Evolutionary conservation across 345 rosid genomes (phyloP).

Genomic region (Ailanthus altissimus): DNA sequence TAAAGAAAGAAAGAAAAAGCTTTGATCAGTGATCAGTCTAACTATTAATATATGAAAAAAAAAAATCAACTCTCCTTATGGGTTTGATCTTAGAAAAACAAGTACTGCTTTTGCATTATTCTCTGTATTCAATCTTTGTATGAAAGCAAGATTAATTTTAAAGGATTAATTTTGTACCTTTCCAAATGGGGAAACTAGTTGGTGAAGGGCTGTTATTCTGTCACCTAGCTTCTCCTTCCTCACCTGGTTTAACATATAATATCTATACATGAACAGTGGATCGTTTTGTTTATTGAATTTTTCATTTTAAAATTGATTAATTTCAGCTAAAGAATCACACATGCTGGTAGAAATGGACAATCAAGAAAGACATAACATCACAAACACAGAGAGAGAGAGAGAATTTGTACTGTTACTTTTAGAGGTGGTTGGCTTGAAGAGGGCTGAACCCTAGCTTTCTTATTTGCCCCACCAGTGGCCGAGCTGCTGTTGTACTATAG

Average conservation of each 20-base stretch:
- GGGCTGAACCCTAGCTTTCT: conserved; percentile 58
- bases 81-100: conserved; percentile 21
- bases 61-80: conserved; percentile 5
- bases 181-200: conserved; percentile 57
- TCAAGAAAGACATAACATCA: conserved; percentile 27
- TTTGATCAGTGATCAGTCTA: too few relatives aligned
- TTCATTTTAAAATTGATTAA: not conserved
- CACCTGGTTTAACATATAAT: conserved; percentile 26
- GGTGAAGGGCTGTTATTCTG: conserved; percentile 54
- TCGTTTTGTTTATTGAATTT: not conserved
- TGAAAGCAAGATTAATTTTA: too few relatives aligned
- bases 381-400: conserved; percentile 7
- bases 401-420: conserved; percentile 24
- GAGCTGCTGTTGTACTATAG: conserved; percentile 43
- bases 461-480: conserved; percentile 38
- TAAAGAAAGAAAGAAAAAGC: conserved; percentile 1
- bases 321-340: conserved; percentile 21
- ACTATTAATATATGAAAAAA: too few relatives aligned
- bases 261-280: not conserved
- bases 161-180: conserved; percentile 33
- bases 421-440: conserved; percentile 42
- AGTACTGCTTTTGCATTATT: not conserved
- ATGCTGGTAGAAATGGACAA: conserved; percentile 28
- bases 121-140: not conserved
- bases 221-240: conserved; percentile 58